These are phyloP conservation scores for Pseudogymnoascus destructans DNA, from an alignment of 2,329 filamentous ascomycete species.

Conservation along the genomic window DNA sequence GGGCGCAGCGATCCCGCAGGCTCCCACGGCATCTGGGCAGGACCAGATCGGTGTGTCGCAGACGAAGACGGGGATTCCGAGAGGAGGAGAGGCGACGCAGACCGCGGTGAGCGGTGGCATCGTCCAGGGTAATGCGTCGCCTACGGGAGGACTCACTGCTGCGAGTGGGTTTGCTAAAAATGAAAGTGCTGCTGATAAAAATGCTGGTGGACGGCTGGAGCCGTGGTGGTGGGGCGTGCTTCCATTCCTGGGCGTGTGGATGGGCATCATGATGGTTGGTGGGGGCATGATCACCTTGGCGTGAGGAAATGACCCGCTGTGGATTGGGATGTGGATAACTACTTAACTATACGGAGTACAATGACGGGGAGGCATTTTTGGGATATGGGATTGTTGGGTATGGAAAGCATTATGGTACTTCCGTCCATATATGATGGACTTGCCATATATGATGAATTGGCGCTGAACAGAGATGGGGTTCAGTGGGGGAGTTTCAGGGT, in stretches of 20 bases:
- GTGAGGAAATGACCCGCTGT: slow-evolving; percentile 2
- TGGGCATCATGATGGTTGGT: slow-evolving; percentile 26
- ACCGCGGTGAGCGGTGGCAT: neutral
- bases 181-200: neutral
- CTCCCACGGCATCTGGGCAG: slow-evolving; percentile 9
- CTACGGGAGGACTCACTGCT: neutral
- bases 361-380: neutral
- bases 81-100: slow-evolving; percentile 7
- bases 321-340: slow-evolving; percentile 14
- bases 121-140: neutral
- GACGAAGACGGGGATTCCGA: slow-evolving; percentile 7
- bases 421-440: neutral
- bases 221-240: neutral
- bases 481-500: neutral
- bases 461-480: neutral
- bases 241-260: slow-evolving; percentile 22
- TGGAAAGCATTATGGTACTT: neutral
- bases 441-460: no score
- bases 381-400: neutral
- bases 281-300: slow-evolving; percentile 26
- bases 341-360: neutral
- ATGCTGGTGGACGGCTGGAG: neutral
- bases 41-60: slow-evolving; percentile 4
- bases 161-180: neutral
- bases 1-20: slow-evolving; percentile 3